phyloP scores from a whole-genome alignment of 2,329 filamentous ascomycete genomes.

The Pseudogymnoascus verrucosus region DNA sequence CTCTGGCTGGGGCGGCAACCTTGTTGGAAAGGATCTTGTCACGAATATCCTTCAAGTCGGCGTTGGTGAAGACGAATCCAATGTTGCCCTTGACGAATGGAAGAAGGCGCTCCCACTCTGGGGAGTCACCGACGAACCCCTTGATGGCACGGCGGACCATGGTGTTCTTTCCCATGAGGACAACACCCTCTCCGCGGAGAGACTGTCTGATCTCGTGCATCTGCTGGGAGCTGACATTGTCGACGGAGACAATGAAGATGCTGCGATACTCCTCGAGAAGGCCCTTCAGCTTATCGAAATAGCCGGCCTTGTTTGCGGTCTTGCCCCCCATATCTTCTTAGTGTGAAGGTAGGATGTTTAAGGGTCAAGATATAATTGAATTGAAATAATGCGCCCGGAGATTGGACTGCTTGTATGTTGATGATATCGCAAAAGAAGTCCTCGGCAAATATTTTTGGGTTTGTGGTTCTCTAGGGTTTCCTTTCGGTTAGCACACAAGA shows the following conservation, averaged over 20 bases:
- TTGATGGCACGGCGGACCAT: slow-evolving; percentile 99
- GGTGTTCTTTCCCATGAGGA: slow-evolving; percentile 99
- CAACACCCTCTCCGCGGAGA: slow-evolving; percentile 85
- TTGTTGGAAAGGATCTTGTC: slow-evolving; percentile 95
- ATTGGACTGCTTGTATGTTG: slow-evolving; percentile 11
- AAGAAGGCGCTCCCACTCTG: slow-evolving; percentile 97
- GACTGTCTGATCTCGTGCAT: slow-evolving; percentile 99
- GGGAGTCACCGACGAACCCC: slow-evolving; percentile 81
- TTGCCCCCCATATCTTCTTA: slow-evolving; percentile 99
- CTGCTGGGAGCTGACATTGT: slow-evolving; percentile 99
- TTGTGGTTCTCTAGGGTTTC: slow-evolving; percentile 7
- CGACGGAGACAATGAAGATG: slow-evolving; percentile 93
- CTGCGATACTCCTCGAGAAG: slow-evolving; percentile 94
- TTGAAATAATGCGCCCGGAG: slow-evolving; percentile 16
- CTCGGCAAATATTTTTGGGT: slow-evolving; percentile 9
- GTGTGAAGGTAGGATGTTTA: slow-evolving; percentile 96
- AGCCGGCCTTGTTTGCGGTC: slow-evolving; percentile 83
- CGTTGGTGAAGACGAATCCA: slow-evolving; percentile 99
- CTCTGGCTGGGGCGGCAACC: slow-evolving; percentile 95
- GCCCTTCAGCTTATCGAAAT: slow-evolving; percentile 99
- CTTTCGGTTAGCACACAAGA: slow-evolving; percentile 3
- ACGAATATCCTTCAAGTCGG: slow-evolving; percentile 83
- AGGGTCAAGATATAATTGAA: slow-evolving; percentile 53
- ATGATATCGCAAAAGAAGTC: slow-evolving; percentile 9
- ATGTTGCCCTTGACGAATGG: slow-evolving; percentile 96